A percentile compares a stretch with the other conserved stretches of the same genome.
These are phyloP conservation scores for Dictyostelium brefeldianum DNA, from an alignment of 78 protist genomes.

Conservation along the genomic window DNA sequence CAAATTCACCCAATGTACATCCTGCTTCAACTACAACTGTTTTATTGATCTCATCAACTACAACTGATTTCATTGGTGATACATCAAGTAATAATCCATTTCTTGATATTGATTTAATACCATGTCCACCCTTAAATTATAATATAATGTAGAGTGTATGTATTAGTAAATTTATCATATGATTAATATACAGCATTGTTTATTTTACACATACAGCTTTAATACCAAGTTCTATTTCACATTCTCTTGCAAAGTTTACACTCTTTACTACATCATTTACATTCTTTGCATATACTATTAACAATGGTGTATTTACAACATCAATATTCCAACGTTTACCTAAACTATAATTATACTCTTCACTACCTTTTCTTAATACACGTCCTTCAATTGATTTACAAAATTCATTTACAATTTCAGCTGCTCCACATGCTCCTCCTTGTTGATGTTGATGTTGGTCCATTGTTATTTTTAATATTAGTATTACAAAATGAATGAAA, in stretches of 20 bases:
- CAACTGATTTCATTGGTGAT: conserved; percentile 2
- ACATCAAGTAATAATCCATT: conserved; percentile 1
- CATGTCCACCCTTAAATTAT: conserved; percentile 28
- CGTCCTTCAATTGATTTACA: conserved; percentile 18
- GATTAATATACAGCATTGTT: too few relatives aligned
- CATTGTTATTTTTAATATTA: too few relatives aligned
- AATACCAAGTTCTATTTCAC: neutral
- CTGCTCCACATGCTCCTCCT: neutral
- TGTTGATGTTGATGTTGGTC: neutral
- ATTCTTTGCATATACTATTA: conserved; percentile 11
- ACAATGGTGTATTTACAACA: neutral
- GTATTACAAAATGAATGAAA: too few relatives aligned
- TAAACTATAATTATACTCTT: neutral
- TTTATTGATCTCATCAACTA: neutral
- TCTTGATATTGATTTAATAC: neutral
- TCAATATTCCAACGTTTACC: conserved; percentile 35
- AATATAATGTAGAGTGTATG: too few relatives aligned
- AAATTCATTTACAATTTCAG: conserved; percentile 5
- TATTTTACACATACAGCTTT: neutral
- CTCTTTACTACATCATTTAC: conserved; percentile 1
- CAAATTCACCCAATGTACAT: conserved; percentile 36
- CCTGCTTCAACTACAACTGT: conserved; percentile 19
- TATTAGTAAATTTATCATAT: neutral
- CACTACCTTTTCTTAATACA: conserved; percentile 13
- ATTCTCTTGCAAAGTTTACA: conserved; percentile 9